A percentile compares a stretch with the other conserved stretches of the same genome.
These are phyloP conservation scores for Usnea hakonensis DNA, from an alignment of 495 filamentous ascomycete species.

Conservation along the genomic window DNA sequence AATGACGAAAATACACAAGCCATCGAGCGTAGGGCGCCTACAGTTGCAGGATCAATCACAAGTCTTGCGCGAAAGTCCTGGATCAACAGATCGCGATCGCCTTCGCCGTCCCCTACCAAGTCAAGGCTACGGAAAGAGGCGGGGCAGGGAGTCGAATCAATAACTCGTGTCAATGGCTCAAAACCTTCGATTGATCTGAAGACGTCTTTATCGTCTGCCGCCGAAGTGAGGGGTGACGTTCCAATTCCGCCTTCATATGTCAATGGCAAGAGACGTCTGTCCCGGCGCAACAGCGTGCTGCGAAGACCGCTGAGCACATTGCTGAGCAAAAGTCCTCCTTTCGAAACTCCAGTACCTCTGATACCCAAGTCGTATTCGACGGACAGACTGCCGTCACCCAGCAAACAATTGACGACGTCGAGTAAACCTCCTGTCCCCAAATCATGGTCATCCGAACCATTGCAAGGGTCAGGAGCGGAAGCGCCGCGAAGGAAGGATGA, in stretches of 20 bases:
- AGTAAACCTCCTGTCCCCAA: conserved; percentile 47
- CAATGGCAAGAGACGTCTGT: conserved; percentile 24
- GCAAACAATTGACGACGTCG: conserved; percentile 37
- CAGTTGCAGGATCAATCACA: conserved; percentile 57
- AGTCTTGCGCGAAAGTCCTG: conserved; percentile 61
- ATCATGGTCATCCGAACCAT: conserved; percentile 33
- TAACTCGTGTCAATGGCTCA: neutral
- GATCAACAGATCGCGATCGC: conserved; percentile 52
- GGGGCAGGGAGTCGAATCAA: conserved; percentile 21
- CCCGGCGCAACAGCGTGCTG: conserved; percentile 35
- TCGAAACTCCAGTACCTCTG: conserved; percentile 43
- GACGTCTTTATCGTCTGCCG: conserved; percentile 18
- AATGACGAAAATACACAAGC: conserved; percentile 4
- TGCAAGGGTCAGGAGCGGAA: conserved; percentile 31
- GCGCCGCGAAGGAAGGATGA: conserved; percentile 63
- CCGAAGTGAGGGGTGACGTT: conserved; percentile 17
- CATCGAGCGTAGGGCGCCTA: conserved; percentile 31
- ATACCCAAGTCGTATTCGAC: conserved; percentile 51
- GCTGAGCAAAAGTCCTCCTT: conserved; percentile 36
- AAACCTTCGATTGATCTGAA: neutral
- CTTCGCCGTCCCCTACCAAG: conserved; percentile 45
- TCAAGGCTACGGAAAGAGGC: conserved; percentile 22
- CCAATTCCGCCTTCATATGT: conserved; percentile 30
- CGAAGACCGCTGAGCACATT: conserved; percentile 47
- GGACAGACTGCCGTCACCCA: conserved; percentile 44